Evolutionary conservation across 495 filamentous ascomycete species (phyloP).

Genomic region (Neurospora sp.): DNA sequence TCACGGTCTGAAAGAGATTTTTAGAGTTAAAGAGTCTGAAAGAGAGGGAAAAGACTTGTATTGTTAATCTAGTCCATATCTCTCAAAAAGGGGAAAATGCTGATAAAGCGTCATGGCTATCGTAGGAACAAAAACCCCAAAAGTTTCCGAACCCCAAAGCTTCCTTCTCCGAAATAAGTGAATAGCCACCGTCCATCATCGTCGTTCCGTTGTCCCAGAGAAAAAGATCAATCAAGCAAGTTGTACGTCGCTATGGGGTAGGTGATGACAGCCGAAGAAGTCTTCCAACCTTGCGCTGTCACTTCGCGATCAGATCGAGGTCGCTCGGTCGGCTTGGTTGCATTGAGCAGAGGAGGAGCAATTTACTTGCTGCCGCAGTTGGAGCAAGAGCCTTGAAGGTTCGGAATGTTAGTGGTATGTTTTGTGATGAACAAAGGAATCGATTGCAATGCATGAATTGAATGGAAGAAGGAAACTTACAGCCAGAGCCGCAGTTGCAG

Average conservation of each 20-base stretch:
- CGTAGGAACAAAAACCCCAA: not conserved
- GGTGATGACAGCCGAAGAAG: not conserved
- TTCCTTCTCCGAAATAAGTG: not conserved
- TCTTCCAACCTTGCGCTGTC: not conserved
- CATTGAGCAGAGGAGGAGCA: too few species aligned
- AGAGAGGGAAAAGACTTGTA: not conserved
- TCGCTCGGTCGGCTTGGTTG: not conserved
- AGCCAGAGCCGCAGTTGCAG: slow-evolving; percentile 31
- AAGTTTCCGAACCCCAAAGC: not conserved
- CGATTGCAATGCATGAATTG: not conserved
- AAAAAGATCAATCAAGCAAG: not conserved
- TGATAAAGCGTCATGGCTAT: not conserved
- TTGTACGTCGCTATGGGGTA: not conserved
- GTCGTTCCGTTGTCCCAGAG: not conserved
- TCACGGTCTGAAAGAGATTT: not conserved
- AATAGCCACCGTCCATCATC: not conserved
- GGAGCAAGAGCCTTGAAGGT: slow-evolving; percentile 29
- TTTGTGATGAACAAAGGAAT: not conserved
- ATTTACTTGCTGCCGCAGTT: slow-evolving; percentile 25
- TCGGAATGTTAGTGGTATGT: not conserved
- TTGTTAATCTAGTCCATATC: not conserved
- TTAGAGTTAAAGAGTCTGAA: slow-evolving; percentile 1
- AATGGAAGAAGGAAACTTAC: slow-evolving; percentile 19
- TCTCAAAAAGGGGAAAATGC: not conserved
- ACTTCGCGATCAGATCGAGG: not conserved